These are phyloP conservation scores for Grigorovia humatica DNA, from an alignment of 805 yeast species.

Conservation along the genomic window DNA sequence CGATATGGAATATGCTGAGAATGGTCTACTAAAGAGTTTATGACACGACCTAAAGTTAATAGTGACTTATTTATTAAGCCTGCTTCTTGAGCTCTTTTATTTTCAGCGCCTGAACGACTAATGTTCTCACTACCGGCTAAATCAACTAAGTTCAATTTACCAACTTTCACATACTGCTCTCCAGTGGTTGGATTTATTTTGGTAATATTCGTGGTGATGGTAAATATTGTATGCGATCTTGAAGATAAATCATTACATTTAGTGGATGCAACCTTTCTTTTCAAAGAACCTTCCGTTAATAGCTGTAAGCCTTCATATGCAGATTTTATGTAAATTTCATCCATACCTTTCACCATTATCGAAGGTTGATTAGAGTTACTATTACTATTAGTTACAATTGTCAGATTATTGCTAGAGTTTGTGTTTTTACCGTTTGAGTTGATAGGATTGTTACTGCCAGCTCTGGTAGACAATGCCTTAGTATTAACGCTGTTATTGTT, in stretches of 20 bases:
- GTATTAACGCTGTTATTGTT: background rate
- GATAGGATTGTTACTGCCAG: background rate
- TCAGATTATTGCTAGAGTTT: background rate
- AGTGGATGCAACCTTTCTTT: slow-evolving; percentile 68
- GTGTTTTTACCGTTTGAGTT: background rate
- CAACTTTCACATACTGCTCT: slow-evolving; percentile 41
- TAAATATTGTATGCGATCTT: slow-evolving; percentile 71
- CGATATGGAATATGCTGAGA: slow-evolving; percentile 71
- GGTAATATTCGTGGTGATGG: slow-evolving; percentile 51
- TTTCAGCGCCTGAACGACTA: slow-evolving; percentile 71
- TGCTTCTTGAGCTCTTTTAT: slow-evolving; percentile 81
- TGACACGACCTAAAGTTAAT: slow-evolving; percentile 77
- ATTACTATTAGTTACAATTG: background rate
- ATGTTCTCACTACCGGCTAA: slow-evolving; percentile 90
- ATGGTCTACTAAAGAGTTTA: slow-evolving; percentile 56
- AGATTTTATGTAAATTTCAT: slow-evolving; percentile 39
- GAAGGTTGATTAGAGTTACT: slow-evolving; percentile 16
- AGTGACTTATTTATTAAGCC: slow-evolving; percentile 83
- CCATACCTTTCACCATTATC: slow-evolving; percentile 47
- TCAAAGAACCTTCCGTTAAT: slow-evolving; percentile 46
- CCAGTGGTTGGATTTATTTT: slow-evolving; percentile 38
- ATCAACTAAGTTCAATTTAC: slow-evolving; percentile 81
- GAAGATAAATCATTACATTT: slow-evolving; percentile 68
- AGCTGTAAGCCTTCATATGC: slow-evolving; percentile 43
- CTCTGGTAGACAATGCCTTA: background rate